phyloP scores from a whole-genome alignment of 495 filamentous ascomycete genomes.

The Patellaria atrata region DNA sequence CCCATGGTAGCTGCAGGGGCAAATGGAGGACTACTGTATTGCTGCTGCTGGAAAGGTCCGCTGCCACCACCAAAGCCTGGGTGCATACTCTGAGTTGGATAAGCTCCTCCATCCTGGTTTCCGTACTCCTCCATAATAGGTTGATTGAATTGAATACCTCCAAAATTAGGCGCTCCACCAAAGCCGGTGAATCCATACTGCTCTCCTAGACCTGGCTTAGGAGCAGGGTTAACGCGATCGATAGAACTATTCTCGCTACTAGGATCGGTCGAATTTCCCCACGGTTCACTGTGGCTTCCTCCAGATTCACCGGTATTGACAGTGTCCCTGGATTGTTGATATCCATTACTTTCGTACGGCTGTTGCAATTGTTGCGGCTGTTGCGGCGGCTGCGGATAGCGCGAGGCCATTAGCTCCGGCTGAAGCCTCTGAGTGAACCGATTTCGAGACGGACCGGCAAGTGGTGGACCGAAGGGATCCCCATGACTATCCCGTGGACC shows the following conservation, averaged over 20 bases:
- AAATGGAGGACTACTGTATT: slow-evolving; percentile 2
- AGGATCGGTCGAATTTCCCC: slow-evolving; percentile 73
- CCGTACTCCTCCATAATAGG: slow-evolving; percentile 29
- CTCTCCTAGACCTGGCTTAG: slow-evolving; percentile 38
- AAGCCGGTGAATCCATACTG: slow-evolving; percentile 42
- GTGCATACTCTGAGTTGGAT: slow-evolving; percentile 1
- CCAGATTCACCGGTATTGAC: slow-evolving; percentile 58
- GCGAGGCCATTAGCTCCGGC: slow-evolving; percentile 29
- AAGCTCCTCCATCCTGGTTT: slow-evolving; percentile 16
- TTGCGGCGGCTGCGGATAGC: slow-evolving; percentile 19
- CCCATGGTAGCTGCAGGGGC: no score
- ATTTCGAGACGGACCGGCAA: slow-evolving; percentile 11
- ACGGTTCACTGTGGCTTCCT: slow-evolving; percentile 54
- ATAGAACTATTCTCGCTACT: slow-evolving; percentile 85
- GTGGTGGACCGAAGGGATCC: slow-evolving; percentile 4
- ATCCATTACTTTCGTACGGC: slow-evolving; percentile 48
- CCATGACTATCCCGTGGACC: no score
- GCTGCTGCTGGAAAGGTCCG: slow-evolving; percentile 5
- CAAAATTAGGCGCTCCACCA: slow-evolving; percentile 29
- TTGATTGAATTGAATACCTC: no score
- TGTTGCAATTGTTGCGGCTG: slow-evolving; percentile 27
- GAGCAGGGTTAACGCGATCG: slow-evolving; percentile 42
- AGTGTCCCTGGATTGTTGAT: slow-evolving; percentile 72
- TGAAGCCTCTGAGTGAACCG: slow-evolving; percentile 20
- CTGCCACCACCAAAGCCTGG: slow-evolving; percentile 1